Conservation (phyloP, 805 yeast species). For the Priceomyces medius region DNA sequence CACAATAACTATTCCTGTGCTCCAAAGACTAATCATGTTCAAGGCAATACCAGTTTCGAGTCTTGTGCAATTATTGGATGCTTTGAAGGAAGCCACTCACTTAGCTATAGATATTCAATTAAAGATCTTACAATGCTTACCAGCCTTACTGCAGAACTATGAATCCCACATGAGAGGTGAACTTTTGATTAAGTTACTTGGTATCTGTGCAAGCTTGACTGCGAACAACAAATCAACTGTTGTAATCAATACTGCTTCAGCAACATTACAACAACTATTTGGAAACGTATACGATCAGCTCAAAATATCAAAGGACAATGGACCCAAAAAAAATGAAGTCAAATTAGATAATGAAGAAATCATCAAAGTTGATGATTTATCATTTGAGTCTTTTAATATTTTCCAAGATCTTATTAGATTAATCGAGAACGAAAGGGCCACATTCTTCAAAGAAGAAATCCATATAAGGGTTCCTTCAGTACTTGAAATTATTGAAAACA, state of each 20-base stretch:
- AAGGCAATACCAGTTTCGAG: slow-evolving; percentile 54
- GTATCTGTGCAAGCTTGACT: slow-evolving; percentile 72
- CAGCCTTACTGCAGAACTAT: slow-evolving; percentile 68
- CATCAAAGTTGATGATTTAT: slow-evolving; percentile 47
- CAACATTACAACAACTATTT: slow-evolving; percentile 84
- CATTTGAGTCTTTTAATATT: slow-evolving; percentile 69
- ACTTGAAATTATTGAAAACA: slow-evolving; percentile 79
- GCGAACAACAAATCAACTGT: slow-evolving; percentile 67
- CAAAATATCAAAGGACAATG: slow-evolving; percentile 16
- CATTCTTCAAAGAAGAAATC: slow-evolving; percentile 49
- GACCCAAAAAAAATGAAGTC: slow-evolving; percentile 9
- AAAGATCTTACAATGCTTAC: slow-evolving; percentile 79
- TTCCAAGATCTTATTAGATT: slow-evolving; percentile 71
- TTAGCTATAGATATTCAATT: slow-evolving; percentile 81
- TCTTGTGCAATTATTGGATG: slow-evolving; percentile 57
- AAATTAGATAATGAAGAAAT: slow-evolving; percentile 45
- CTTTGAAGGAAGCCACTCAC: slow-evolving; percentile 70
- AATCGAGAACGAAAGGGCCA: slow-evolving; percentile 57
- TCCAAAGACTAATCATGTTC: slow-evolving; percentile 59
- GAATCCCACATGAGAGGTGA: slow-evolving; percentile 53
- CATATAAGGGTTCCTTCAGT: slow-evolving; percentile 63
- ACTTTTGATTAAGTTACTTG: slow-evolving; percentile 55
- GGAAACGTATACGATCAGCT: slow-evolving; percentile 74
- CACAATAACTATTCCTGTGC: slow-evolving; percentile 66
- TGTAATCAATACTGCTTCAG: slow-evolving; percentile 87